phyloP scores from a whole-genome alignment of 2,329 filamentous ascomycete species.

The Arthrobotrys entomopaga region DNA sequence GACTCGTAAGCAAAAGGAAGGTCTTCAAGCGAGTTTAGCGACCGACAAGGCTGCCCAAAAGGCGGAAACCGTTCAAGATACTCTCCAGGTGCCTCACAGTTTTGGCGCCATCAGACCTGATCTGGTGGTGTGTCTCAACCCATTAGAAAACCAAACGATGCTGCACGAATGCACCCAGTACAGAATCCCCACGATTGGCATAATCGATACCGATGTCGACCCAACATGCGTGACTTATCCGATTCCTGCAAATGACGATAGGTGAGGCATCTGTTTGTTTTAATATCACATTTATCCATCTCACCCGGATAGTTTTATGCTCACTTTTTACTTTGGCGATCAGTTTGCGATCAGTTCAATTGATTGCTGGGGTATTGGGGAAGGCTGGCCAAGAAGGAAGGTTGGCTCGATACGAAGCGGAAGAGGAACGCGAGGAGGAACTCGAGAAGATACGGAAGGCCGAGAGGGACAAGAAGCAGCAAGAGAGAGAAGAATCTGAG shows the following conservation, averaged over 20 bases:
- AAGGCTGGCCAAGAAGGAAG: conserved; percentile 80
- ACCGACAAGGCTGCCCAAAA: conserved; percentile 67
- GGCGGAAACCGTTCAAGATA: conserved; percentile 8
- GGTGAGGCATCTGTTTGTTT: conserved; percentile 65
- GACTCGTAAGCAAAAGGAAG: conserved; percentile 27
- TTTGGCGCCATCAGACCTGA: conserved; percentile 77
- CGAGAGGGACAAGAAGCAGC: conserved; percentile 16
- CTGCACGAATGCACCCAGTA: conserved; percentile 90
- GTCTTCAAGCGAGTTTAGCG: conserved; percentile 30
- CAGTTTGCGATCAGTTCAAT: conserved; percentile 80
- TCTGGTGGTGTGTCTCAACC: conserved; percentile 90
- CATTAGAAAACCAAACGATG: conserved; percentile 87
- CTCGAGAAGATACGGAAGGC: conserved; percentile 20
- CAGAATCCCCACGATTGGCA: conserved; percentile 90
- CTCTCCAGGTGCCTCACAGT: conserved; percentile 26
- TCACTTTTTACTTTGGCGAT: conserved; percentile 15
- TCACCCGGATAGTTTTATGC: neutral
- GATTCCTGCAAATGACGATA: conserved; percentile 96
- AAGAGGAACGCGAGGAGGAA: conserved; percentile 31
- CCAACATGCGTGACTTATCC: conserved; percentile 95
- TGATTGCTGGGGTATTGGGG: conserved; percentile 86
- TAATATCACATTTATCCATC: neutral
- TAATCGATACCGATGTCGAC: conserved; percentile 93
- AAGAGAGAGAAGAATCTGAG: conserved; percentile 22
- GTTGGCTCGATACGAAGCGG: conserved; percentile 47